Base-by-base conservation (phyloP, 345 rosid species). In the Rhodamnia rubescens region DNA sequence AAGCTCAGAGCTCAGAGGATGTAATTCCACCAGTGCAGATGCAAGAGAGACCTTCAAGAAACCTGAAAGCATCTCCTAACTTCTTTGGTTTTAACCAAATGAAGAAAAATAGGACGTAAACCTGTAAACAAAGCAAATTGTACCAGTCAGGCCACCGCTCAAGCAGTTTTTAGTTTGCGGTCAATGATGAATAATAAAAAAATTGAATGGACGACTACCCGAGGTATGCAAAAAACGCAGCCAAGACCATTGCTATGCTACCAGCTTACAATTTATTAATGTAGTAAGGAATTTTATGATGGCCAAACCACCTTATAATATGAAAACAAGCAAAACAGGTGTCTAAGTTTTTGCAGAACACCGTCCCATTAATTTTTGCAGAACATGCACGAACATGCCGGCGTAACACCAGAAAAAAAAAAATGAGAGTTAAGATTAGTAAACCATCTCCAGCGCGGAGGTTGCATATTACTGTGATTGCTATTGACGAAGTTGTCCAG, bases 401-500 rank as follows among this genome's bases (percentile, higher is more conserved):
- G 36, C 36, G 20, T 27, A 29, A 27, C 74, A 59, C 5, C 2
- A 13, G 9, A 59, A 59, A n/a, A 36, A 36, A 36, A 36, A 36
- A n/a, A 27, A 27, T 59, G 13, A 7, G 55, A 69, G 59, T 10
- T 55, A 47, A 84, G 85, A 47, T 82, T 47, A 47, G 85, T 29
- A 49, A 90, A 94, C 98, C 99, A 90, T 97, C 99, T 93, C 99
- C 99, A 74, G 98, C 98, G 56, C 99, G 93, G 78, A 97, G 92
- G 90, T 95, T 95, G 92, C 94, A 96, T 88, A 96, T 74, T 78
- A 93, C 92, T 22, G 98, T 96, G 85, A 92, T 89, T 49, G 92
- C 91, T 44, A 92, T 86, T 2, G 98, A 98, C 80, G 94, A 93
- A 87, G 92, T 88, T 86, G 92, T 93, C 99, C 99, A 94, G 84